These are phyloP conservation scores for Potentilla sterilis DNA, from an alignment of 306 rosid species.

Conservation along the genomic window DNA sequence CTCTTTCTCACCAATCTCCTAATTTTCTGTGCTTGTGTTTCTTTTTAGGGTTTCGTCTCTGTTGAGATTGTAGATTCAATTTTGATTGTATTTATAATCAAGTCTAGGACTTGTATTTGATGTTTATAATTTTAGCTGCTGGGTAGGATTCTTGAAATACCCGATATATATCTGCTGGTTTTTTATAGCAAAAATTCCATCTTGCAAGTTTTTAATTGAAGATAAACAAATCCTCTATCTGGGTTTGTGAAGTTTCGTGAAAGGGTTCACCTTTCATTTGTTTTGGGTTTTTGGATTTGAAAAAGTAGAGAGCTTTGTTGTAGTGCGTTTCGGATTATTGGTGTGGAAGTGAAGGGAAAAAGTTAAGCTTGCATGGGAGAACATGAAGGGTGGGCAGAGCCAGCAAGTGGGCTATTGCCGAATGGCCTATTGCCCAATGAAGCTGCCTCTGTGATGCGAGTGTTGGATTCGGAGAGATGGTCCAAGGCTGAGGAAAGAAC, in stretches of 20 bases:
- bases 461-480: conserved; percentile 80
- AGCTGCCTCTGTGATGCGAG: conserved; percentile 72
- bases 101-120: neutral
- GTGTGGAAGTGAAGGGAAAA: conserved; percentile 36
- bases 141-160: conserved; percentile 26
- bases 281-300: conserved; percentile 1
- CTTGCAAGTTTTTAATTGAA: conserved; percentile 8
- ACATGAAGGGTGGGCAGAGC: conserved; percentile 84
- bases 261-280: conserved; percentile 16
- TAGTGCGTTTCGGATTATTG: conserved; percentile 34
- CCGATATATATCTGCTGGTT: conserved; percentile 19
- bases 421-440: conserved; percentile 88
- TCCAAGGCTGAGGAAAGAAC: conserved; percentile 82
- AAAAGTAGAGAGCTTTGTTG: conserved; percentile 21
- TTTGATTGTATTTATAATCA: neutral
- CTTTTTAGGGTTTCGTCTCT: conserved; percentile 41
- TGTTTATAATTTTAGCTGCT: neutral
- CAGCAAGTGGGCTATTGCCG: conserved; percentile 84
- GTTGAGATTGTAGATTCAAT: conserved; percentile 26
- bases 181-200: conserved; percentile 8
- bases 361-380: conserved; percentile 85
- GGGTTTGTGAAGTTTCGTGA: conserved; percentile 24
- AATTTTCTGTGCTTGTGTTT: neutral
- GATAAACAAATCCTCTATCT: conserved; percentile 17
- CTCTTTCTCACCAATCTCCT: conserved; percentile 8